Conservation (phyloP, 495 filamentous ascomycete species). For the Bombardia bombarda region DNA sequence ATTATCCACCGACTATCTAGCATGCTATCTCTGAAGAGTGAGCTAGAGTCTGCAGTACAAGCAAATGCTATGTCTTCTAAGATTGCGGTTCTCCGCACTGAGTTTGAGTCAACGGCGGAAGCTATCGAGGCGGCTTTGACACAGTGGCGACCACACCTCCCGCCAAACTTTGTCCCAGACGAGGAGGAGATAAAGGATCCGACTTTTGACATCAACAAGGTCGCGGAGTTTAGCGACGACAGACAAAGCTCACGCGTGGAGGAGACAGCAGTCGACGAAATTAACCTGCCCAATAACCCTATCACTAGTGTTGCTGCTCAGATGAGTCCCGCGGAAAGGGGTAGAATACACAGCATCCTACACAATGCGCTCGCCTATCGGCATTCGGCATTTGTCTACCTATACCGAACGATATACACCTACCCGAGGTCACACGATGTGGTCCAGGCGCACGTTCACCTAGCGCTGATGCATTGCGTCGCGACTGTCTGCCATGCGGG, state of each 20-base stretch:
- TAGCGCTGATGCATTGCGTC: conserved; percentile 43
- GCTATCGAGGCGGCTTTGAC: conserved; percentile 49
- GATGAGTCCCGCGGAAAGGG: conserved; percentile 16
- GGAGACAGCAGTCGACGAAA: neutral
- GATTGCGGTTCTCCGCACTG: conserved; percentile 43
- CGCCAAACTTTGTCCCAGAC: conserved; percentile 19
- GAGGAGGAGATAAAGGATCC: neutral
- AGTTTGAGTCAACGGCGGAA: conserved; percentile 45
- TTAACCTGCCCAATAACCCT: neutral
- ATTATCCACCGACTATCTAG: conserved; percentile 54
- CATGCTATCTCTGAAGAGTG: conserved; percentile 42
- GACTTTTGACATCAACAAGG: neutral
- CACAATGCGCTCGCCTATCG: conserved; percentile 57
- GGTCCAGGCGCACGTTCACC: conserved; percentile 44
- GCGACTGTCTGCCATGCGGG: conserved; percentile 43
- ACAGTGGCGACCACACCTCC: conserved; percentile 44
- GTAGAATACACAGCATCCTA: conserved; percentile 38
- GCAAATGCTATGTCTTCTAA: conserved; percentile 32
- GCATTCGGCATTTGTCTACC: conserved; percentile 52
- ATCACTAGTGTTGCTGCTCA: too few relatives aligned
- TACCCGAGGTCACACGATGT: conserved; percentile 32
- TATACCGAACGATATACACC: conserved; percentile 47
- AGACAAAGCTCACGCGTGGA: neutral
- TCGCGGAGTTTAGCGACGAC: too few relatives aligned
- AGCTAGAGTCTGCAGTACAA: conserved; percentile 37